Percentiles rank a stretch among this genome's conserved stretches.
phyloP scores from a whole-genome alignment of 1,284 basidiomycete species.

The Phellinidium pouzarii region DNA sequence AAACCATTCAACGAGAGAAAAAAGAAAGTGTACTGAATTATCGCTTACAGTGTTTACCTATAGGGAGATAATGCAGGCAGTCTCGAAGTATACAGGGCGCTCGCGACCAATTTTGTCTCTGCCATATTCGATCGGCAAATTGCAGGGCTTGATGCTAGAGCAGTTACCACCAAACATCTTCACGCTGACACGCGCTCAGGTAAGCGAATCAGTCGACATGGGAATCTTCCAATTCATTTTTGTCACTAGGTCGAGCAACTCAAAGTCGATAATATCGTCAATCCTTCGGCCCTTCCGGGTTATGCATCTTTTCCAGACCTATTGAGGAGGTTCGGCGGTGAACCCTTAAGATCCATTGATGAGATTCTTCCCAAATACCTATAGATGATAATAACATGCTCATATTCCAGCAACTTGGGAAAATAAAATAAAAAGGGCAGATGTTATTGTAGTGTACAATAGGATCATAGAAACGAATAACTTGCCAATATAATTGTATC shows the following conservation, averaged over 20 bases:
- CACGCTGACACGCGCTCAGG: conserved; percentile 62
- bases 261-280: conserved; percentile 51
- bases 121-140: conserved; percentile 51
- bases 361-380: conserved; percentile 55
- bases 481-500: too few relatives aligned
- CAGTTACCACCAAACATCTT: conserved; percentile 56
- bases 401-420: too few relatives aligned
- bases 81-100: conserved; percentile 46
- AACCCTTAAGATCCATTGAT: conserved; percentile 42
- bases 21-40: not conserved
- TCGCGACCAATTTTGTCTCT: conserved; percentile 51
- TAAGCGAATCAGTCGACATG: conserved; percentile 23
- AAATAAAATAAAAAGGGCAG: too few relatives aligned
- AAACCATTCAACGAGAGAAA: not conserved
- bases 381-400: too few relatives aligned
- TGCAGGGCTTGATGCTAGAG: conserved; percentile 59
- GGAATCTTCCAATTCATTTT: not conserved
- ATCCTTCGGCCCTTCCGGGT: conserved; percentile 27
- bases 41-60: conserved; percentile 51
- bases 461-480: too few relatives aligned
- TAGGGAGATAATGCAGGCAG: conserved; percentile 54
- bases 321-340: conserved; percentile 31
- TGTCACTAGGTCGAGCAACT: conserved; percentile 48
- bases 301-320: conserved; percentile 40
- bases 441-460: too few relatives aligned